Evolutionary conservation across 805 yeast genomes (phyloP).

Genomic region (Candida nanaspora): DNA sequence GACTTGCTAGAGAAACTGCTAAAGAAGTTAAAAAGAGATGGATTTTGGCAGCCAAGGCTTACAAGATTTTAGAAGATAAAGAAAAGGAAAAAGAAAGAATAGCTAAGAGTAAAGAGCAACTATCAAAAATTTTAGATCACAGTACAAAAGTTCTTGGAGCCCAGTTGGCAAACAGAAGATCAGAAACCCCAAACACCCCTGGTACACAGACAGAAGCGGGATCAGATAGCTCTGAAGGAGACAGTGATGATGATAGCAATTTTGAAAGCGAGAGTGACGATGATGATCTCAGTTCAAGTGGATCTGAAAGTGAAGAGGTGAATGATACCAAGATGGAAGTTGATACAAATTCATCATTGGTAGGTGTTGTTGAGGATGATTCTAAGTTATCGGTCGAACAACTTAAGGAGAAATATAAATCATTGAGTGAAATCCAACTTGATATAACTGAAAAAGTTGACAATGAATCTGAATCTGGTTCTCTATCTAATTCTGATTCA

Average conservation of each 20-base stretch:
- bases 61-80: constrained; percentile 61
- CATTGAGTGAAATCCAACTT: constrained; percentile 22
- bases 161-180: constrained; percentile 44
- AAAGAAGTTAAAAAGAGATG: constrained; percentile 86
- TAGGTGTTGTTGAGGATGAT: constrained; percentile 31
- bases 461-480: neutral
- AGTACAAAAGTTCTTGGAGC: constrained; percentile 88
- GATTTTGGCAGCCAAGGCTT: constrained; percentile 82
- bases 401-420: constrained; percentile 48
- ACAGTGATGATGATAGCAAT: constrained; percentile 15
- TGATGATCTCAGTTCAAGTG: constrained; percentile 10
- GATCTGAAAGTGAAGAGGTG: constrained; percentile 7
- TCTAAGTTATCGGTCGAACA: constrained; percentile 47
- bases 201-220: constrained; percentile 12
- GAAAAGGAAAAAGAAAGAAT: constrained; percentile 76
- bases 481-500: neutral
- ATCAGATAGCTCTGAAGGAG: constrained; percentile 11
- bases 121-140: constrained; percentile 82
- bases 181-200: constrained; percentile 1
- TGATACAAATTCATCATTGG: constrained; percentile 5
- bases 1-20: constrained; percentile 73
- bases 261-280: constrained; percentile 19
- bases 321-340: constrained; percentile 6
- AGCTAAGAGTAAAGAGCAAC: constrained; percentile 76
- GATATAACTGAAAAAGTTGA: constrained; percentile 2